These are phyloP conservation scores for Penicillium frequentans DNA, from an alignment of 2,329 filamentous ascomycete genomes.

Conservation along the genomic window DNA sequence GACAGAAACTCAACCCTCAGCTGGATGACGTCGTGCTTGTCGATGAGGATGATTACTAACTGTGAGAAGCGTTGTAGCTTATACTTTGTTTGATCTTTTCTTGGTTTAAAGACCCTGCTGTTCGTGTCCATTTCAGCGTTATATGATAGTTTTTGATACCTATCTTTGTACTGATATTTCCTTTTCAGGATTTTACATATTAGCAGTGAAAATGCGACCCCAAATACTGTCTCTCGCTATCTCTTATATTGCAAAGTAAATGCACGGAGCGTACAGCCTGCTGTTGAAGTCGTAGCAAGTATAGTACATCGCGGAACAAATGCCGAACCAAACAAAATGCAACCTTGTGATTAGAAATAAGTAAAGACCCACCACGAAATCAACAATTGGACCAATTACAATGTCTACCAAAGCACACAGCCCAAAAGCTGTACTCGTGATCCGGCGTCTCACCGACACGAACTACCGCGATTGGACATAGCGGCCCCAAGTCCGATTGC, in stretches of 20 bases:
- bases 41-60: neutral
- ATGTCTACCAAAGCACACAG: neutral
- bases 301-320: neutral
- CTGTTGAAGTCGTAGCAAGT: neutral
- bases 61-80: neutral
- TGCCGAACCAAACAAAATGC: neutral
- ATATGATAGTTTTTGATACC: neutral
- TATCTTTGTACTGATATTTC: neutral
- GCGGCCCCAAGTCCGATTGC: conserved; percentile 8
- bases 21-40: conserved; percentile 54
- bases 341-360: neutral
- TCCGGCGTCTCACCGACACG: neutral
- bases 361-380: neutral
- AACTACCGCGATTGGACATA: neutral
- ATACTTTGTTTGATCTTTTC: neutral
- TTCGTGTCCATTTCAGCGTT: neutral
- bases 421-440: neutral
- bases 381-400: neutral
- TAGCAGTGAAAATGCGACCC: neutral
- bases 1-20: conserved; percentile 67
- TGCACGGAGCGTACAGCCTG: neutral
- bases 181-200: neutral
- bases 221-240: neutral
- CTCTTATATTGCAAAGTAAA: neutral
- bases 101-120: neutral